Base-by-base conservation (phyloP, 169 alveolate species). In the Cryptosporidium ubiquitum region DNA sequence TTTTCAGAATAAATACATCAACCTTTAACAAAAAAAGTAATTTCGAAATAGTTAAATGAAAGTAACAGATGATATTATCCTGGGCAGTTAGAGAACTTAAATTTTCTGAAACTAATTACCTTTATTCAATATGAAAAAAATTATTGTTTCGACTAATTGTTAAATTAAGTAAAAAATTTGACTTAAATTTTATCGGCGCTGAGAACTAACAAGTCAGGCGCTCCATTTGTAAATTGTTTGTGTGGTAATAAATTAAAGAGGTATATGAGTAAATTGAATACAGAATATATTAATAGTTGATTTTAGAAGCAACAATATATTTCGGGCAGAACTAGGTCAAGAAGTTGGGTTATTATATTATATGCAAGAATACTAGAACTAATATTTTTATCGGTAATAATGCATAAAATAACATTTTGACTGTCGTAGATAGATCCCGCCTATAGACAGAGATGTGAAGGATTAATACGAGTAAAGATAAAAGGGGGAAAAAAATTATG, bases 371-470 rank as follows among this genome's bases (percentile, higher is more conserved):
- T 14, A 55, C 3, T 26, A 26, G 16, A 18, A 2, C 5, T 7
- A 26, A 1, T 1, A 20, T 7, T 55, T 9, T 55, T n/a, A 55
- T 20, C 26, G n/a, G 1, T 16, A 55, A 26, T 55, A 55, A 55
- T 55, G 66, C 66, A 55, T 55, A 55, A 20, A 55, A 55, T 2
- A 55, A 26, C 29, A 23, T 7, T n/a, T 20, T 55, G 29, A 55
- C 35, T 20, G 66, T 70, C 84, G 84, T 33, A 70, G 84, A 31
- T 70, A 49, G 57, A 58, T 58, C 85, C 85, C 85, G 85, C 85
- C 85, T 73, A 73, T 73, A 73, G 85, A 73, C 85, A 73, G 85
- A 73, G 85, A 73, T 33, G 85, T 73, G 66, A 70, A 55, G 84
- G 85, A 73, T 52, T 73, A 42, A 35, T 73, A 55, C 85, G 84